Conservation (phyloP, 164 flowering plant species). For the Tinospora cordifolia region DNA sequence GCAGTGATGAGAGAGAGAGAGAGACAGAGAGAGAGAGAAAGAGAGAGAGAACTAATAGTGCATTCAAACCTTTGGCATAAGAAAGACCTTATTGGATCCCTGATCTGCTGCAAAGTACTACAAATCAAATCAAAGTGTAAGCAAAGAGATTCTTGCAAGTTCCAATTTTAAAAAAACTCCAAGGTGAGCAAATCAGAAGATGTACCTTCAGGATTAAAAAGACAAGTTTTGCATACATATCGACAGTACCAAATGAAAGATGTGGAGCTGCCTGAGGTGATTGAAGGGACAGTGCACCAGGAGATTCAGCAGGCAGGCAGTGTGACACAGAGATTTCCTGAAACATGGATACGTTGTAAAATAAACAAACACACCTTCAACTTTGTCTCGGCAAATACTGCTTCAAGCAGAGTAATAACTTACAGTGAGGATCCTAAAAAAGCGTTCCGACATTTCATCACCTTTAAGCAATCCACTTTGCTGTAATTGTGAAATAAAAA, state of each 20-base stretch:
- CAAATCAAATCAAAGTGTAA: slow-evolving; percentile 10
- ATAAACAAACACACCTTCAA: background rate
- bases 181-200: background rate
- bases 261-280: slow-evolving; percentile 49
- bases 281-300: slow-evolving; percentile 35
- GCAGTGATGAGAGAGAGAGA: no score
- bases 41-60: background rate
- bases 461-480: slow-evolving; percentile 78
- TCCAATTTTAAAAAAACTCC: background rate
- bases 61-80: slow-evolving; percentile 63
- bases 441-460: slow-evolving; percentile 75
- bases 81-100: slow-evolving; percentile 49
- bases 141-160: background rate
- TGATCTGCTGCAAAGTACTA: slow-evolving; percentile 55
- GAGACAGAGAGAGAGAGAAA: background rate
- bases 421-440: slow-evolving; percentile 71
- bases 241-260: slow-evolving; percentile 71
- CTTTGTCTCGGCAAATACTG: background rate
- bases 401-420: slow-evolving; percentile 1
- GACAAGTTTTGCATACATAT: slow-evolving; percentile 75
- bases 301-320: slow-evolving; percentile 57
- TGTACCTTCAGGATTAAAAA: slow-evolving; percentile 64
- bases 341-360: background rate
- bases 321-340: slow-evolving; percentile 83
- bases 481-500: slow-evolving; percentile 56